Evolutionary conservation across 306 rosid genomes (phyloP).

Genomic region (Prunus campanulata): DNA sequence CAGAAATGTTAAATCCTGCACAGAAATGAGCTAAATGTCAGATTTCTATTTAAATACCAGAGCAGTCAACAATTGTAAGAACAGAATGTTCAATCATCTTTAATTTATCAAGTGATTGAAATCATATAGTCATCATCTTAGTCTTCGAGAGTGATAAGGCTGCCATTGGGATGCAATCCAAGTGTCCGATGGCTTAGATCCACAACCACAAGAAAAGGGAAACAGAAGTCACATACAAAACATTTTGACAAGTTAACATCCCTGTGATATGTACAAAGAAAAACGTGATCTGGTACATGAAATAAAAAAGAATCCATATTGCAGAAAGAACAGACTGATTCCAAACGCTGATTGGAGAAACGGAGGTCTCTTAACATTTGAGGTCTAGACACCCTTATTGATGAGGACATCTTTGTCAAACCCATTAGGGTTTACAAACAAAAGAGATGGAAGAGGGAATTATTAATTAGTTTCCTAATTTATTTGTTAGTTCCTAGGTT

Average conservation of each 20-base stretch:
- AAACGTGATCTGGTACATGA: not conserved
- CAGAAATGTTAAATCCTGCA: slow-evolving; percentile 85
- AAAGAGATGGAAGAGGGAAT: no score
- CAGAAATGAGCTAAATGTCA: slow-evolving; percentile 32
- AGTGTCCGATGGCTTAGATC: not conserved
- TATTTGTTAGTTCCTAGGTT: no score
- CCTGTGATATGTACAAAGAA: not conserved
- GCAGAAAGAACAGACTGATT: not conserved
- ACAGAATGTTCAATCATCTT: not conserved
- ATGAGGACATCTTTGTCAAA: no score
- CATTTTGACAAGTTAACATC: not conserved
- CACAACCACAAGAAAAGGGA: slow-evolving; percentile 1
- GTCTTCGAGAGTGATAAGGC: not conserved
- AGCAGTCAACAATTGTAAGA: slow-evolving; percentile 12
- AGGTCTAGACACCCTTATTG: not conserved
- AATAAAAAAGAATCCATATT: not conserved
- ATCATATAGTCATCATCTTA: not conserved
- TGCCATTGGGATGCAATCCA: not conserved
- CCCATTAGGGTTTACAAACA: no score
- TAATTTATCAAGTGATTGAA: not conserved
- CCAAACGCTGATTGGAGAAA: not conserved
- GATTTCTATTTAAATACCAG: slow-evolving; percentile 24
- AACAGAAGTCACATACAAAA: not conserved
- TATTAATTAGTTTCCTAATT: no score
- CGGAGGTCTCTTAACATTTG: not conserved